Evolutionary conservation across 2,329 filamentous ascomycete species (phyloP), one percentile per base, ranked within the genome.

Genomic region (Paracoccidioides brasiliensis): DNA sequence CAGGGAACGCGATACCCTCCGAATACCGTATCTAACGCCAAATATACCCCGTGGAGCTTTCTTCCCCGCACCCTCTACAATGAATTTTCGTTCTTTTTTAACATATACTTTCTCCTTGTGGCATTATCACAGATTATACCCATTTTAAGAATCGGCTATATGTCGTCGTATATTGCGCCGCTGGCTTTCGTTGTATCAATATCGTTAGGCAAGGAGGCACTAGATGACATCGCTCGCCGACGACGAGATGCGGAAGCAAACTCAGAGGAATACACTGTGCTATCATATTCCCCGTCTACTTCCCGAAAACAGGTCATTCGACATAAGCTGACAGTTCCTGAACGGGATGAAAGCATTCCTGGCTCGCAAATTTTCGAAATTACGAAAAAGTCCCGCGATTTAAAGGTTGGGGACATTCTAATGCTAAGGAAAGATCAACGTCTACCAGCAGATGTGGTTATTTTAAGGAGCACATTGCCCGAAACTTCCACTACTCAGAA

Each of bases 21-120:
- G 7, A 98, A 98, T 70, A 80, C 89, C 56, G 81, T 98, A 51
- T 97, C 91, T 40, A 97, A 98, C 69, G 91, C 93, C 55, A 98
- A 97, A 77, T 98, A 98, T 70, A 97, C 91, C 35, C 83, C 90
- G 0, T 85, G 90, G 76, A 95, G 87, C 53, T 98, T 98, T 71
- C 79, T 98, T 12, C 94, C 94, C 2, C 79, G 91, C 53, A 98
- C 93, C 0, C 77, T 98, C 28, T 98, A 96, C 73, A 97, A 97
- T 73, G 93, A 98, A 68, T 98, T 98, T 69, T 96, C 91, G 57
- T 98, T 97, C 76, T 98, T 98, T 74, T 95, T 98, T 78, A 98
- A 98, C 78, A 88, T 97, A 77, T 98, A 98, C 70, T 98, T 98
- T 70, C 77, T 98, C 55, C 82, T 97, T 32, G 93, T 98, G 52